phyloP scores from a whole-genome alignment of 2,329 filamentous ascomycete species.

The Neocucurbitaria cava region DNA sequence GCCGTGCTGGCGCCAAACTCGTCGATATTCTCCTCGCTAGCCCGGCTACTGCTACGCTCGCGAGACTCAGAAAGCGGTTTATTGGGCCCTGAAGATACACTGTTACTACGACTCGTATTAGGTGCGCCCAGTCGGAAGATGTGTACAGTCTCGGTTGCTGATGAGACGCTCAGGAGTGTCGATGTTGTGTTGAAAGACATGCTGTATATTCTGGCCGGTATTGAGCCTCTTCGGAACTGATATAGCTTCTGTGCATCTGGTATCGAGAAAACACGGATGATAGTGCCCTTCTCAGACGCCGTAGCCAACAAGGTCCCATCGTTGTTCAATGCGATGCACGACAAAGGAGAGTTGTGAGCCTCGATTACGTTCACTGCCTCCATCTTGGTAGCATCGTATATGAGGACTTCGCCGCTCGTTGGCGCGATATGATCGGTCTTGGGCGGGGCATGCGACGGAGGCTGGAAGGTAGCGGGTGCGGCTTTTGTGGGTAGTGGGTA shows the following conservation, averaged over 20 bases:
- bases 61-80: constrained; percentile 34
- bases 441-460: constrained; percentile 84
- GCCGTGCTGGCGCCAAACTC: constrained; percentile 52
- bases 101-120: constrained; percentile 43
- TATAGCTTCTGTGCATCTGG: constrained; percentile 91
- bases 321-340: constrained; percentile 88
- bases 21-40: constrained; percentile 46
- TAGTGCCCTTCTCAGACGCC: constrained; percentile 95
- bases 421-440: constrained; percentile 76
- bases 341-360: constrained; percentile 89
- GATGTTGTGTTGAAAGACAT: constrained; percentile 98
- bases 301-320: constrained; percentile 92
- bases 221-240: constrained; percentile 94
- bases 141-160: constrained; percentile 94
- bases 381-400: constrained; percentile 87
- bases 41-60: constrained; percentile 53
- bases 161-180: constrained; percentile 92
- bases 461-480: constrained; percentile 58
- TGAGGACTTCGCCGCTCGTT: constrained; percentile 88
- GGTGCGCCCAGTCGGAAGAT: constrained; percentile 77
- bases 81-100: constrained; percentile 36
- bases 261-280: constrained; percentile 93
- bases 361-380: constrained; percentile 96
- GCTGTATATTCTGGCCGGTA: constrained; percentile 94
- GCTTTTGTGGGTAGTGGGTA: constrained; percentile 82